Conservation (phyloP, 331 rosid genomes). For the Stylosanthes scabra region DNA sequence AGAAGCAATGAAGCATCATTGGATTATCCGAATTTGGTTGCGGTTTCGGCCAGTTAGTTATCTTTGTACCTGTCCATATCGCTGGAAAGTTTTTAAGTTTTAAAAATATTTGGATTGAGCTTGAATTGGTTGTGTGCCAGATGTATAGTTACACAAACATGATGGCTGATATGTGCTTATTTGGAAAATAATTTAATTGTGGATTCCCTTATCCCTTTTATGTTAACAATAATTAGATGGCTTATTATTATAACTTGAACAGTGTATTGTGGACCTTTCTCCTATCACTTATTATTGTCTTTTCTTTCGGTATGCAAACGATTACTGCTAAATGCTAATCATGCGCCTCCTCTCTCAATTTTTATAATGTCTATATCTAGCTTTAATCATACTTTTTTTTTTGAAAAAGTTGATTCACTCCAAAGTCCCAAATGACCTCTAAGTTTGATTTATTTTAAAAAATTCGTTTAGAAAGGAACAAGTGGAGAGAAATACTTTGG, state of each 20-base stretch:
- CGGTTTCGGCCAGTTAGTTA: slow-evolving; percentile 13
- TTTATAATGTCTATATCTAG: not conserved
- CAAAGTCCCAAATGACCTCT: too few species aligned
- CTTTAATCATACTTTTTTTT: too few species aligned
- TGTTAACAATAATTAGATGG: slow-evolving; percentile 18
- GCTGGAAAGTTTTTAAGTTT: slow-evolving; percentile 46
- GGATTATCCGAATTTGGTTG: slow-evolving; percentile 13
- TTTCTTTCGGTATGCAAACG: not conserved
- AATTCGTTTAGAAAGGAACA: not conserved
- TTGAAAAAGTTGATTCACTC: too few species aligned
- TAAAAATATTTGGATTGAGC: slow-evolving; percentile 26
- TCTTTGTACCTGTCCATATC: slow-evolving; percentile 14
- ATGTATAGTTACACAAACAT: slow-evolving; percentile 1
- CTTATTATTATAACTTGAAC: not conserved
- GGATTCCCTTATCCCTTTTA: slow-evolving; percentile 2
- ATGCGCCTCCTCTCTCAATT: not conserved
- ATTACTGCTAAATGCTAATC: not conserved
- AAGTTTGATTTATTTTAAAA: too few species aligned
- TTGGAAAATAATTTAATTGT: not conserved
- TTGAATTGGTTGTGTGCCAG: slow-evolving; percentile 44
- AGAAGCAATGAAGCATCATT: slow-evolving; percentile 37
- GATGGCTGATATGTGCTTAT: not conserved
- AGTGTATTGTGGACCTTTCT: slow-evolving; percentile 32
- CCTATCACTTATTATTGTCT: not conserved
- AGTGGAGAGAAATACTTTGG: not conserved